Base-by-base conservation (phyloP, 805 yeast genomes). In the Allodekkera sacchari region DNA sequence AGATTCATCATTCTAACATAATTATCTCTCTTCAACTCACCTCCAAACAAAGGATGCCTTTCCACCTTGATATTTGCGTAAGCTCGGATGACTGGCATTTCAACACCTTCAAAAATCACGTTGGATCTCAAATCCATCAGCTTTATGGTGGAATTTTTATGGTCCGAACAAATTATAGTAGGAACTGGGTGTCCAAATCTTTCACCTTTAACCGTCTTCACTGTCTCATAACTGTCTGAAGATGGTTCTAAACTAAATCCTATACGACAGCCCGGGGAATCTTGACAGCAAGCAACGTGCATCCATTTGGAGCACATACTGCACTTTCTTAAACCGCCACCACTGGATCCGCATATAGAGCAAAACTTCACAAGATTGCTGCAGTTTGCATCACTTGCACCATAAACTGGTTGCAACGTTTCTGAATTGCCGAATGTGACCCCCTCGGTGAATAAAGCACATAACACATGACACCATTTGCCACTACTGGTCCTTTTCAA, bases 401-500 rank as follows among this genome's bases (percentile, higher is more conserved):
- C 71, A 16, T 53, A 43, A 6, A 68, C 53, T 0, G 77, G 78
- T 39, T 74, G 77, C 39, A 76, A 30, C 10, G 54, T 27, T 14
- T 47, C 37, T 1, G 61, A 21, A 38, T 65, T 58, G 0, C 64
- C 73, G 47, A 66, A 72, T 18, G 52, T 54, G 5, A 67, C 49
- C n/a, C 59, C 56, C 4, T 68, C 55, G 18, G 61, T 58, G 48
- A 77, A 76, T 0, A 81, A 30, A 0, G 88, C 77, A 55, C 96
- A 87, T 3, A 71, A 38, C 3, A 79, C 57, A 59, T 87, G 96
- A 21, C 77, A 74, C 96, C 96, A 87, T 35, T 66, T 63, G 1
- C 83, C 83, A 34, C 65, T 70, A 4, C 48, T 42, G 0, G 92
- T 74, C n/a, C 84, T 64, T 45, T 82, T 81, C 43, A 84, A 51